Evolutionary conservation across 1,139 yeast genomes (phyloP).

Genomic region (Lodderomyces theae): DNA sequence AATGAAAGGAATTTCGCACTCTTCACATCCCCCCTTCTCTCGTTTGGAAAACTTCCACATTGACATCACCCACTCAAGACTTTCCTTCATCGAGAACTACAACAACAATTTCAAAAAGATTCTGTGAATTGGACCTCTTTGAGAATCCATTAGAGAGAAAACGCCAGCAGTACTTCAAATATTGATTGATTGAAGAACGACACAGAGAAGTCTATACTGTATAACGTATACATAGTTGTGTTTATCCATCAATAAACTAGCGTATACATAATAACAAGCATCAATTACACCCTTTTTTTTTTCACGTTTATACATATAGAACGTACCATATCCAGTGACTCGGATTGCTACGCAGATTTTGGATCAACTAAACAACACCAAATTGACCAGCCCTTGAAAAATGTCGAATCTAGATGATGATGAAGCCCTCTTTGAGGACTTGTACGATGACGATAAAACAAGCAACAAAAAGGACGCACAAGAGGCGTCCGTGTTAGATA

Average conservation of each 20-base stretch:
- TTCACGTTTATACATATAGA: not conserved
- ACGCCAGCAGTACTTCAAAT: not conserved
- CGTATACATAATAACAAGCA: constrained; percentile 2
- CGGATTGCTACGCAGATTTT: no score
- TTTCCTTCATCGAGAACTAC: no score
- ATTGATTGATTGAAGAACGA: not conserved
- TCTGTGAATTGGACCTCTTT: not conserved
- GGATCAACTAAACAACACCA: no score
- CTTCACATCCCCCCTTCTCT: no score
- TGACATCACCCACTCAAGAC: no score
- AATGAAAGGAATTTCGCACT: no score
- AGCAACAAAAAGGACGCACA: constrained; percentile 9
- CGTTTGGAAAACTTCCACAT: no score
- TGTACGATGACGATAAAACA: constrained; percentile 41
- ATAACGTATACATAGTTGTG: constrained; percentile 12
- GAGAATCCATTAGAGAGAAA: not conserved
- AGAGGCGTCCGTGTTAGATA: constrained; percentile 6
- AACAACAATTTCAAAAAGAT: not conserved
- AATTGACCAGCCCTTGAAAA: constrained; percentile 3
- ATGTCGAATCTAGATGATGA: constrained; percentile 78
- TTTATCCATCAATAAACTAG: constrained; percentile 9
- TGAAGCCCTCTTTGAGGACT: constrained; percentile 79
- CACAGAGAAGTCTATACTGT: constrained; percentile 4
- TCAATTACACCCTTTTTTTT: not conserved
- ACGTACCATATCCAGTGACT: constrained; percentile 4